Evolutionary conservation across 2,329 filamentous ascomycete genomes (phyloP).

Genomic region (Penicillium sp.): DNA sequence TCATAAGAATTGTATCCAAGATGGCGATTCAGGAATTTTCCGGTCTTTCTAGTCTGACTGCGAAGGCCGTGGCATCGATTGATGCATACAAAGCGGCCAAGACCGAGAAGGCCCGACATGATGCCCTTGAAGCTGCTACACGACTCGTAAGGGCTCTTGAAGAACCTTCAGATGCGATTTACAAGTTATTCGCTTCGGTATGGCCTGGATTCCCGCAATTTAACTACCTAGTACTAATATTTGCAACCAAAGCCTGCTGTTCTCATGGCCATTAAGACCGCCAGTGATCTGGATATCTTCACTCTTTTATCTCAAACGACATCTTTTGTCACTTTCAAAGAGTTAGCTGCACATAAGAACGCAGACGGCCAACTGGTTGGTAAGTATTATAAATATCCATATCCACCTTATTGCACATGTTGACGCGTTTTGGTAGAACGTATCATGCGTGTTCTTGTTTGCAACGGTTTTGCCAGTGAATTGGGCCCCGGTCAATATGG

Average conservation of each 20-base stretch:
- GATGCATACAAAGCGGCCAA: no score
- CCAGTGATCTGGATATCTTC: not conserved
- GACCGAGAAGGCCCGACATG: no score
- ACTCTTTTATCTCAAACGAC: not conserved
- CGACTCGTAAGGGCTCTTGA: no score
- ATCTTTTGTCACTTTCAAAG: not conserved
- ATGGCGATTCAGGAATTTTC: no score
- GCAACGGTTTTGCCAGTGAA: slow-evolving; percentile 18
- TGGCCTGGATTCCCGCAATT: no score
- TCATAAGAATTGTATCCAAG: no score
- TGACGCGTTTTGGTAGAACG: slow-evolving; percentile 12
- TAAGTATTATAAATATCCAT: not conserved
- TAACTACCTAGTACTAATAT: no score
- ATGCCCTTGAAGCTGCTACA: no score
- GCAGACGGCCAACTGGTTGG: not conserved
- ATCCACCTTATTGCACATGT: not conserved
- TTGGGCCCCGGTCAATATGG: slow-evolving; percentile 12
- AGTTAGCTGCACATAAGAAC: not conserved
- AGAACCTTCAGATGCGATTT: no score
- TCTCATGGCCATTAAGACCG: not conserved
- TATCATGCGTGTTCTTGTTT: slow-evolving; percentile 22
- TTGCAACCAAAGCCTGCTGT: not conserved
- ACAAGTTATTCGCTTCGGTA: no score
- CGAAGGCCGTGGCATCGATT: no score
- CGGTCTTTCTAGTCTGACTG: no score